phyloP scores from a whole-genome alignment of 2,329 filamentous ascomycete species.

The Akanthomyces uredinophilus region DNA sequence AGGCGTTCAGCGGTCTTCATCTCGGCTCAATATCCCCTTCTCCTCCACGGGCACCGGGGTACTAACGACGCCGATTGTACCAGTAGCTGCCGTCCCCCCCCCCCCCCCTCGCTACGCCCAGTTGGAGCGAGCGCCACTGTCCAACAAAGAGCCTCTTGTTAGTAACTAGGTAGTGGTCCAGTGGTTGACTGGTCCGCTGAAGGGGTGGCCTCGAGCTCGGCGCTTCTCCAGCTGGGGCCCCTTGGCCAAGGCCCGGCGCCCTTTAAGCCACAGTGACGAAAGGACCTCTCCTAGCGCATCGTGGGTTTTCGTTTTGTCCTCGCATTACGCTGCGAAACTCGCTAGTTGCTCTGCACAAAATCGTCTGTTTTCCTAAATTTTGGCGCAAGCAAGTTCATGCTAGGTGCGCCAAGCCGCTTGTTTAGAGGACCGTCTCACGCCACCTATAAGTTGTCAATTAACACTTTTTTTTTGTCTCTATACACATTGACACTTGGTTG shows the following conservation, averaged over 20 bases:
- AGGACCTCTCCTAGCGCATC: neutral
- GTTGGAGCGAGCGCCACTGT: neutral
- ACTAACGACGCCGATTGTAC: neutral
- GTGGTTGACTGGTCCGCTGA: neutral
- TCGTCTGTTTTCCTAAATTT: neutral
- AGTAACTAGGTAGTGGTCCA: too few species aligned
- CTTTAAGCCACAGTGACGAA: constrained; percentile 13
- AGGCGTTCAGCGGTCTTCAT: neutral
- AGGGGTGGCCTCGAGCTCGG: neutral
- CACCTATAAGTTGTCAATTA: neutral
- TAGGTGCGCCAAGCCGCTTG: neutral
- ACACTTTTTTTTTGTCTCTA: neutral
- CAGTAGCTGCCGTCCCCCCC: neutral
- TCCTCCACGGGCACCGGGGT: neutral
- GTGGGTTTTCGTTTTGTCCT: neutral
- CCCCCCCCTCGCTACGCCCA: too few species aligned
- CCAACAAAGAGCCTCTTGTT: neutral
- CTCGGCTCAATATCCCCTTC: neutral
- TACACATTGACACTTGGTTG: neutral
- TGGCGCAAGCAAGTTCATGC: neutral
- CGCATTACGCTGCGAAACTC: neutral
- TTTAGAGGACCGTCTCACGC: neutral
- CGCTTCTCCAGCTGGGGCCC: neutral
- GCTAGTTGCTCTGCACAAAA: neutral
- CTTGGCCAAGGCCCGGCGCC: neutral